Evolutionary conservation across 257 asterid species (phyloP).

Genomic region (Haberlea rhodopensis): DNA sequence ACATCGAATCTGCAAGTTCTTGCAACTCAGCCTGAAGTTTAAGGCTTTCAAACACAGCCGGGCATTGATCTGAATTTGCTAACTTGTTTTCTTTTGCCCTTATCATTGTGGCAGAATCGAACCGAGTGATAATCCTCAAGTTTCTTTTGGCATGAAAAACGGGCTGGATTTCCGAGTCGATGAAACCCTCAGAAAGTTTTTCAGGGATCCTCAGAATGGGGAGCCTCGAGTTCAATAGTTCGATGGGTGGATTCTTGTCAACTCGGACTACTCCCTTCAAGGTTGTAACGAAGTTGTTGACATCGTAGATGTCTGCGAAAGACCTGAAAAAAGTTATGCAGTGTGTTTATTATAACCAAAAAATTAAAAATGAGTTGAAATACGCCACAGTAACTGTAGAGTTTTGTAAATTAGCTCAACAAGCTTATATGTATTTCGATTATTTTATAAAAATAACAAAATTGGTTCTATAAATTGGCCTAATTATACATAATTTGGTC

Average conservation of each 20-base stretch:
- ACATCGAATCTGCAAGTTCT: conserved; percentile 43
- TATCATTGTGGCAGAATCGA: conserved; percentile 23
- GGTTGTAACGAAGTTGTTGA: too few relatives aligned
- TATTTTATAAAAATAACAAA: too few relatives aligned
- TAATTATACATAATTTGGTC: too few relatives aligned
- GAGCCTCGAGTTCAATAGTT: conserved; percentile 23
- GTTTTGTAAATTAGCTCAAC: too few relatives aligned
- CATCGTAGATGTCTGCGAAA: too few relatives aligned
- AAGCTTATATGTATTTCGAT: too few relatives aligned
- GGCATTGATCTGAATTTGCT: conserved; percentile 31
- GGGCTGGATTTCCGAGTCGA: conserved; percentile 43
- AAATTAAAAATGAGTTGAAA: not conserved
- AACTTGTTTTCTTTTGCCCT: conserved; percentile 14
- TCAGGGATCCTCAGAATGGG: conserved; percentile 36
- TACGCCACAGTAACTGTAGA: too few relatives aligned
- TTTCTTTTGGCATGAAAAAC: conserved; percentile 30
- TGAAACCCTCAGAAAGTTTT: conserved; percentile 37
- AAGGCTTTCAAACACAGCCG: conserved; percentile 48
- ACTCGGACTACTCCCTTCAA: too few relatives aligned
- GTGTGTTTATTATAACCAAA: not conserved
- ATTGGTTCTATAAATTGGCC: too few relatives aligned
- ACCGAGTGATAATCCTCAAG: conserved; percentile 39
- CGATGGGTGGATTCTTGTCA: conserved; percentile 24
- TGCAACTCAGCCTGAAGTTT: conserved; percentile 39
- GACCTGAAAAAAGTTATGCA: conserved; percentile 38